Evolutionary conservation across 2,329 filamentous ascomycete species (phyloP), one percentile per base, ranked within the genome.

Genomic region (Penicillium glabrum): DNA sequence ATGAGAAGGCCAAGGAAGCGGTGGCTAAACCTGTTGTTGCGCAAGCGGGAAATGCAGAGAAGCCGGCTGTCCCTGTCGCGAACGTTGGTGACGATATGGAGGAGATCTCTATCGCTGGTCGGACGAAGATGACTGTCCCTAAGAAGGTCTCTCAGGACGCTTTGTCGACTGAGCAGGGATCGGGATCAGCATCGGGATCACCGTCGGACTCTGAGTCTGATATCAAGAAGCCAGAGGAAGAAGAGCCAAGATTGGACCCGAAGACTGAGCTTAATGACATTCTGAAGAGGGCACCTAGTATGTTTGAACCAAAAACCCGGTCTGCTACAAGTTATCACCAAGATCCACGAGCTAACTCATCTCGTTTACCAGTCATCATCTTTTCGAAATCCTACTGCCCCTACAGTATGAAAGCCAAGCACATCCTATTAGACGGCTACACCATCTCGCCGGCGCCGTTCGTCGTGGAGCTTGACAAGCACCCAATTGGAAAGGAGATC

Each of bases 301-400:
- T 64, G 84, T 78, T 46, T 33, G 10, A n/a, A 41, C 19, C 39
- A 41, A 41, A 13, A n/a, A 7, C 19, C 16, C 13, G 11, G 14
- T 47, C 11, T 23, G 6, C 31, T 23, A 23, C 19, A 2, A 14
- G 11, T 9, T 37, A 23, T 41, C 21, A 19, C 27, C 7, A 48
- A 11, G 11, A 21, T 23, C 1, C 11, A 35, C 8, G 24, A 14
- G 29, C 45, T 55, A 31, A 57, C 58, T 16, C 14, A 24, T 19
- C 13, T 48, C 23, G 16, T 46, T 23, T 41, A 54, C 7, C 63
- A 95, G 91, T 98, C 58, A 90, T 97, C 72, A 91, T 99, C 67
- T 98, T 98, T 79, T 96, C 92, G 62, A 98, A 99, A 76, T 86
- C 89, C 1, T 96, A 93, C 77, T 99, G 95, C 75, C 91, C 89